phyloP scores from a whole-genome alignment of 305 asterid species.

The Fraxinus sp. region DNA sequence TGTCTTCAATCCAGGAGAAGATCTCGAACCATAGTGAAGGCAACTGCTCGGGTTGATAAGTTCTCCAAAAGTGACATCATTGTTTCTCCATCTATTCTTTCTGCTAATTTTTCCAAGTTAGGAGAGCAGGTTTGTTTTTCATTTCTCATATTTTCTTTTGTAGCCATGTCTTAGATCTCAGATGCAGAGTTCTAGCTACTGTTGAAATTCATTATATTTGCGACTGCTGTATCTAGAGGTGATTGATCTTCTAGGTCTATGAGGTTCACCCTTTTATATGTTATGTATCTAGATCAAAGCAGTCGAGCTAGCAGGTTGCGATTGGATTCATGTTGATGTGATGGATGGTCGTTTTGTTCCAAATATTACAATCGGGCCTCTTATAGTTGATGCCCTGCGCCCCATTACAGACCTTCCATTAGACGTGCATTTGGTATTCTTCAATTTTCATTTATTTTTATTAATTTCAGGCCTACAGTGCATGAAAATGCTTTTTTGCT shows the following conservation, averaged over 20 bases:
- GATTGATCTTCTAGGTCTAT: background rate
- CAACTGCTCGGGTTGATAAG: constrained; percentile 87
- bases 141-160: background rate
- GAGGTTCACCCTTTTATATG: constrained; percentile 12
- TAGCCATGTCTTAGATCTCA: constrained; percentile 5
- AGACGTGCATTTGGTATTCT: constrained; percentile 94
- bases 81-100: constrained; percentile 97
- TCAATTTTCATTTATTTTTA: constrained; percentile 15
- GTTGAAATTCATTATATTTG: constrained; percentile 7
- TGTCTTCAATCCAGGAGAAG: constrained; percentile 56
- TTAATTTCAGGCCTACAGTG: constrained; percentile 13
- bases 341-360: constrained; percentile 99
- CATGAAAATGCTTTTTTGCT: constrained; percentile 26
- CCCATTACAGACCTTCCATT: constrained; percentile 96
- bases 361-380: constrained; percentile 96
- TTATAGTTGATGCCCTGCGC: constrained; percentile 88
- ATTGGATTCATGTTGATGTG: constrained; percentile 99
- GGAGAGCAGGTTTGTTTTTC: constrained; percentile 86
- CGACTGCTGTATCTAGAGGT: constrained; percentile 12
- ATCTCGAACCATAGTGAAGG: constrained; percentile 60
- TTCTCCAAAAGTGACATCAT: constrained; percentile 86
- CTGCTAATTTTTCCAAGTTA: constrained; percentile 87
- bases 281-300: constrained; percentile 75
- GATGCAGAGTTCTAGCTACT: background rate
- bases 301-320: constrained; percentile 95